Evolutionary conservation across 768 basidiomycete genomes (phyloP), one percentile per base, ranked within the genome.

Genomic region (Pleurotus giganteus): DNA sequence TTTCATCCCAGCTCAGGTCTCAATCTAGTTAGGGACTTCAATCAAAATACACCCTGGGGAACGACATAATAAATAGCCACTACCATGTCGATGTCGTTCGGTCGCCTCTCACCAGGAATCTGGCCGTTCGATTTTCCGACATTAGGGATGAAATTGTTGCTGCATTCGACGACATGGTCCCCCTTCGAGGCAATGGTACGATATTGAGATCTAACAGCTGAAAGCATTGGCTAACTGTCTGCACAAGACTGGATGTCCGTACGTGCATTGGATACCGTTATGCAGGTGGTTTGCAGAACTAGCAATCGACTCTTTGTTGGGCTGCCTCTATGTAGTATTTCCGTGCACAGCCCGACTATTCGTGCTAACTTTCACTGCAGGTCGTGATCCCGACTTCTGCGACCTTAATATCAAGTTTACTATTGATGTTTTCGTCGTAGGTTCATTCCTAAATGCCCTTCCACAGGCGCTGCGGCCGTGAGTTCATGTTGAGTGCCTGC

Each of bases 401-500:
- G 55, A 61, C n/a, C 61, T 73, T 34, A 66, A 60, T 45, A 58
- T 74, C 31, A 31, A 64, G 3, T 75, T 67, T 57, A 67, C 74
- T 2, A 55, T 61, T 13, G 62, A 67, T 36, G 69, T 73, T 9
- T 58, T 66, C 2, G 65, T 64, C 13, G 59, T 56, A 6, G 68
- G 61, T 0, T 43, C 27, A 1, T 28, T 72, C 2, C 58, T 78
- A 12, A 66, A 63, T 26, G 52, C 71, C 0, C 63, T 72, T 42
- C 76, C 74, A 0, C 6, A 42, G 2, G 60, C 71, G 52, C 44
- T 77, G 19, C 68, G 66, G 47, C 68, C 69, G 75, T 75, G 55
- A 57, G 72, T 63, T 1, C 21, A 15, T 46, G 23, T 21, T 52
- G 31, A 3, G 26, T 7, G 6, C 6, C 11, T 42, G 23, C 31